A percentile compares a stretch with the other conserved stretches of the same genome.
phyloP scores from a whole-genome alignment of 2,329 filamentous ascomycete genomes.

The Chalara sp. region DNA sequence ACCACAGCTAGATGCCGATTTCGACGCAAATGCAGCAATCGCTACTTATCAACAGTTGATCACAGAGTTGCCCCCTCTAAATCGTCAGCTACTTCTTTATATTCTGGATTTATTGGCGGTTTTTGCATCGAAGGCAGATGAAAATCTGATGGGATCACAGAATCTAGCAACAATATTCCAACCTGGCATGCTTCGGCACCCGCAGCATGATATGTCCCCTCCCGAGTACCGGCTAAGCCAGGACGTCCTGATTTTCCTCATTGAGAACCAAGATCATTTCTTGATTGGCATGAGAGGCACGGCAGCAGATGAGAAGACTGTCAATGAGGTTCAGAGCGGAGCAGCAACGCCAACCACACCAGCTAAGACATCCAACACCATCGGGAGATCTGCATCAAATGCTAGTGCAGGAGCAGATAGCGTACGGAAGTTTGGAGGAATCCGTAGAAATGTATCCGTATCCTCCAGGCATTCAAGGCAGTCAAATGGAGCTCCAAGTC shows the following conservation, averaged over 20 bases:
- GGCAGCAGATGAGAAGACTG: slow-evolving; percentile 78
- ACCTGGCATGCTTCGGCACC: slow-evolving; percentile 91
- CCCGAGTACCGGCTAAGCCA: slow-evolving; percentile 92
- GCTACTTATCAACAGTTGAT: slow-evolving; percentile 81
- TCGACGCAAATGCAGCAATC: slow-evolving; percentile 72
- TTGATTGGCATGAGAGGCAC: slow-evolving; percentile 97
- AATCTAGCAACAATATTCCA: slow-evolving; percentile 97
- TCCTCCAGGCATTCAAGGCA: slow-evolving; percentile 81
- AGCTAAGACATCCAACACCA: slow-evolving; percentile 46
- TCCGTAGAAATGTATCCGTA: slow-evolving; percentile 84
- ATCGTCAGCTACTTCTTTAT: slow-evolving; percentile 89
- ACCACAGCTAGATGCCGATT: slow-evolving; percentile 64
- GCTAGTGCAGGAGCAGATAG: slow-evolving; percentile 86
- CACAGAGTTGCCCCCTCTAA: slow-evolving; percentile 84
- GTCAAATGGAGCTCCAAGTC: slow-evolving; percentile 65
- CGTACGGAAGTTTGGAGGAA: slow-evolving; percentile 68
- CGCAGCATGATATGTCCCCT: slow-evolving; percentile 89
- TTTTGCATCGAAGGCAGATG: slow-evolving; percentile 91
- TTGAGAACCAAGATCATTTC: slow-evolving; percentile 98
- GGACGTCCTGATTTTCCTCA: slow-evolving; percentile 94
- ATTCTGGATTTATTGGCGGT: slow-evolving; percentile 93
- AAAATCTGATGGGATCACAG: slow-evolving; percentile 93
- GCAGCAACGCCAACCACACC: slow-evolving; percentile 42
- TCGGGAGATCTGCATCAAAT: slow-evolving; percentile 76
- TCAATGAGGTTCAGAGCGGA: slow-evolving; percentile 61